A percentile compares a stretch with the other conserved stretches of the same genome.
Conservation (phyloP, 202 grass and related monocot species). For the Setaria italica region DNA sequence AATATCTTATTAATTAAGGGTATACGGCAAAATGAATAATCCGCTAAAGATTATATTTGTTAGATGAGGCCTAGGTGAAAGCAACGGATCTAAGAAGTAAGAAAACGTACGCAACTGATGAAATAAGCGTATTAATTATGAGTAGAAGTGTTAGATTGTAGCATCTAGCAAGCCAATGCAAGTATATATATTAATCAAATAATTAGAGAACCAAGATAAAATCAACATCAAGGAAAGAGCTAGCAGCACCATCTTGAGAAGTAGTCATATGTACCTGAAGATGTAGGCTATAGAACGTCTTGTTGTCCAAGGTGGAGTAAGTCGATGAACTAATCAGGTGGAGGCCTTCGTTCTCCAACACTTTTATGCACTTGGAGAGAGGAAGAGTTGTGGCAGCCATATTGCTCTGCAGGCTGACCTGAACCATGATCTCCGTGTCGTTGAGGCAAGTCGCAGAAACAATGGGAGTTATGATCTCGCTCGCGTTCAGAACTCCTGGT, state of each 20-base stretch:
- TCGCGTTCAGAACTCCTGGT: conserved; percentile 23
- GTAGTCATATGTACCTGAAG: conserved; percentile 61
- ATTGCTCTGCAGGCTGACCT: conserved; percentile 59
- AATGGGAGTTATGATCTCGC: conserved; percentile 38
- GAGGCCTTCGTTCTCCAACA: conserved; percentile 77
- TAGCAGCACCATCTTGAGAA: background rate
- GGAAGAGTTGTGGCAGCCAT: conserved; percentile 41
- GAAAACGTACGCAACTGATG: background rate
- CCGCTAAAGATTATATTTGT: background rate
- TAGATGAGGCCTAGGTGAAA: background rate
- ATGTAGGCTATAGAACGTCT: conserved; percentile 81
- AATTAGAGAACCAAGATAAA: conserved; percentile 4
- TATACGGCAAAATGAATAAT: background rate
- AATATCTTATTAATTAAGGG: background rate
- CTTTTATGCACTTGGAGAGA: conserved; percentile 61
- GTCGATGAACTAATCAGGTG: conserved; percentile 71
- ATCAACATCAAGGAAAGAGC: background rate
- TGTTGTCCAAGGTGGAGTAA: conserved; percentile 50
- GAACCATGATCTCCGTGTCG: conserved; percentile 79
- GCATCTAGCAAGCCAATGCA: background rate
- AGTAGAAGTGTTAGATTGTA: background rate
- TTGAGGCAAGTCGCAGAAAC: conserved; percentile 70
- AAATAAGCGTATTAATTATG: background rate
- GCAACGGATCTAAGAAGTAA: background rate
- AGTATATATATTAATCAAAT: background rate